Base-by-base conservation (phyloP, 208 protist species). In the Leishmania tarentolae region DNA sequence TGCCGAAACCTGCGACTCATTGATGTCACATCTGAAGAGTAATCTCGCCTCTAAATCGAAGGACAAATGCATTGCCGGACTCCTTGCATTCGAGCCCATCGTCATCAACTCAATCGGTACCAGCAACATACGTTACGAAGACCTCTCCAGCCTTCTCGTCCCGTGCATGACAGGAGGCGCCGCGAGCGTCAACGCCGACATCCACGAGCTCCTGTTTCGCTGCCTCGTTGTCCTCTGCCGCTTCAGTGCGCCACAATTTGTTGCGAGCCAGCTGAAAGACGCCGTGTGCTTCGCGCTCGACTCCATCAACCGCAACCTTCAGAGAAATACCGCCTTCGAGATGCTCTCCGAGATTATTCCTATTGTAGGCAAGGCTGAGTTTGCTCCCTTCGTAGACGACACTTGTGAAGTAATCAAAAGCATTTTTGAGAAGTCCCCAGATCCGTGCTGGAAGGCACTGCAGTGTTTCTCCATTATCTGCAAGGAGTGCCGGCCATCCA, bases 51-150 rank as follows among this genome's bases (percentile, higher is more conserved):
- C 91, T 28, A 97, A 94, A 69, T 83, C 77, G 7, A 81, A 88
- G 44, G 88, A 93, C 40, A 87, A 84, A 47, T 87, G 88, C 35
- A 88, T 94, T 19, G 92, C 94, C n/a, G 94, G 94, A 0, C 76
- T 97, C 37, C 78, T 97, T 8, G 94, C 91, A 1, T 97, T 97
- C 84, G 88, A 97, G 81, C 91, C 94, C n/a, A 91, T 97, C 35
- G 89, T 95, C 13, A 94, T 91, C 79, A 94, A 90, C 83, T 92
- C 90, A 42, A 86, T 88, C 17, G 90, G 88, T 46, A 79, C 77
- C 35, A 83, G 84, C 42, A 78, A 79, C 63, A 79, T 92, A 31
- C 82, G 79, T 15, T 96, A 96, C 82, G 92, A 97, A 75, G 87
- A 94, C 75, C 81, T 97, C 6, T 92, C 92, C 15, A 85, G 87